Conservation (phyloP, 345 rosid genomes). For the Firmiana major region DNA sequence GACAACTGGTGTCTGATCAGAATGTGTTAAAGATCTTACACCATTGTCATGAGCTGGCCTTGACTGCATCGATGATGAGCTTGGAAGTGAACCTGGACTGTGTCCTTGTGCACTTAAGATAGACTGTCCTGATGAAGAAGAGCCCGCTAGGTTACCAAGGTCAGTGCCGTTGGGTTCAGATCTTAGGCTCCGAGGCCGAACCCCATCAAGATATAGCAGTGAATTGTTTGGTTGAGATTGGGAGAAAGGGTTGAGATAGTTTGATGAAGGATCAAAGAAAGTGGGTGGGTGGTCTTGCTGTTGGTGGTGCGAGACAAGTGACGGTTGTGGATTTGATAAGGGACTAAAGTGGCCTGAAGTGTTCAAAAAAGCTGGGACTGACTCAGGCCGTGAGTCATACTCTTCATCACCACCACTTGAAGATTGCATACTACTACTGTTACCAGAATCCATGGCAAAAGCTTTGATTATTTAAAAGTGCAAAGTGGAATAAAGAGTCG, state of each 20-base stretch:
- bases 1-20: slow-evolving; percentile 25
- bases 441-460: slow-evolving; percentile 68
- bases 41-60: slow-evolving; percentile 22
- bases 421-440: slow-evolving; percentile 73
- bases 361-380: slow-evolving; percentile 33
- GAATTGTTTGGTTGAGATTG: slow-evolving; percentile 30
- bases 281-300: slow-evolving; percentile 26
- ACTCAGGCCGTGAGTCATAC: slow-evolving; percentile 47
- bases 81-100: slow-evolving; percentile 16
- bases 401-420: slow-evolving; percentile 72
- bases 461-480: neutral
- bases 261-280: slow-evolving; percentile 35
- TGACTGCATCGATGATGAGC: slow-evolving; percentile 24
- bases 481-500: neutral
- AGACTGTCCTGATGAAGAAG: slow-evolving; percentile 21
- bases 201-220: slow-evolving; percentile 27
- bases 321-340: slow-evolving; percentile 27
- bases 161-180: slow-evolving; percentile 26
- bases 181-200: slow-evolving; percentile 25
- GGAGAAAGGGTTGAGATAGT: slow-evolving; percentile 32
- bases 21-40: slow-evolving; percentile 15
- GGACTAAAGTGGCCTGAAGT: slow-evolving; percentile 32
- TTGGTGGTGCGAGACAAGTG: slow-evolving; percentile 28
- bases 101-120: slow-evolving; percentile 21
- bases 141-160: slow-evolving; percentile 16